Base-by-base conservation (phyloP, 495 filamentous ascomycete species). In the Haplographium delicatum region DNA sequence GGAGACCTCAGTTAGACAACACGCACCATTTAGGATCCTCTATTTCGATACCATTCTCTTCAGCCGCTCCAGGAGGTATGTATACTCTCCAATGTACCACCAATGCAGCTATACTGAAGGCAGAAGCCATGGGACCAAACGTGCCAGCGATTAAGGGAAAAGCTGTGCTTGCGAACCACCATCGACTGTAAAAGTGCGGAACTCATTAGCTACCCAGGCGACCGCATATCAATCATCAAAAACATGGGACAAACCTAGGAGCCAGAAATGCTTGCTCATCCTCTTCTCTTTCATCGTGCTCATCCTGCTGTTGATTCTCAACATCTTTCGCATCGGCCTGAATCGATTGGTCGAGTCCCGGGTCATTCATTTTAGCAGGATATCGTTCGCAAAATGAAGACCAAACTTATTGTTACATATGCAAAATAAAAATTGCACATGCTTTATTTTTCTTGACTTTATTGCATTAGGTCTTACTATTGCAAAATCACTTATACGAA, bases 81-180 rank as follows among this genome's bases (percentile, higher is more conserved):
- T 74, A 72, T 54, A 84, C 80, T 42, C 85, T 72, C 89, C 89
- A 94, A 37, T 80, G 74, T 55, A 80, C 71, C 5, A 83, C 80
- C 27, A 95, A 68, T 22, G 86, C 82, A 62, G 85, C 88, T 31
- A 95, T 82, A 62, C 76, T 86, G 74, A 95, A 89, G 16, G 85
- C 82, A 27, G 70, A 73, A 18, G 88, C 89, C 49, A 93, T 86
- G 3, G 89, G 89, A 0, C 89, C 89, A 46, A 95, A 55, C 2
- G 60, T 60, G 8, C 60, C 60, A 18, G 60, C 57, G 5, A 58
- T 55, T 15, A 62, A 35, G 24, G 89, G 89, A 54, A 89, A 88
- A 8, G 81, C 86, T 0, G 88, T 87, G 18, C 82, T 85, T 7
- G 86, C 85, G 56, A 91, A 84, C 89, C 89, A 95, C 88, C 88